Conservation (phyloP, 1,139 yeast genomes). For the Lodderomyces parapsilosis region DNA sequence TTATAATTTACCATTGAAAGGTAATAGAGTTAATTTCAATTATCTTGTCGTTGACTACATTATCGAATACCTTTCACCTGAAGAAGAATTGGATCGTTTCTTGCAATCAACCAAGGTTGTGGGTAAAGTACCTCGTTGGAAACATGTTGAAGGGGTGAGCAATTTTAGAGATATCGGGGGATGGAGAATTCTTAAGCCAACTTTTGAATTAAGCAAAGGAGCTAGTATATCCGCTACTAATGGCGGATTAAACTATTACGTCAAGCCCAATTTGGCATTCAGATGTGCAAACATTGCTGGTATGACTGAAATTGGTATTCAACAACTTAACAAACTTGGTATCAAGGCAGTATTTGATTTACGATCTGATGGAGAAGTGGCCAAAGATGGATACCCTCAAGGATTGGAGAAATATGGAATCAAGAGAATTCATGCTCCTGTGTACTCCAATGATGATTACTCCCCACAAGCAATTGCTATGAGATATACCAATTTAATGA, state of each 20-base stretch:
- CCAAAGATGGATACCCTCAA: conserved; percentile 46
- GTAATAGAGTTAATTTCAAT: conserved; percentile 55
- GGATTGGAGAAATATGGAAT: conserved; percentile 41
- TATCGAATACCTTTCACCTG: conserved; percentile 50
- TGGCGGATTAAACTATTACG: conserved; percentile 28
- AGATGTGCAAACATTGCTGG: conserved; percentile 63
- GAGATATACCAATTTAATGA: conserved; percentile 55
- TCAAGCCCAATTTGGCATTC: conserved; percentile 55
- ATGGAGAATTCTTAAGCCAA: conserved; percentile 47
- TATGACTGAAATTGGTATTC: conserved; percentile 48
- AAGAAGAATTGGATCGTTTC: conserved; percentile 54
- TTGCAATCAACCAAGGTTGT: conserved; percentile 34
- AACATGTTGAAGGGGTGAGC: conserved; percentile 60
- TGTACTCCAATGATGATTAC: conserved; percentile 54
- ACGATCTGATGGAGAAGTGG: conserved; percentile 61
- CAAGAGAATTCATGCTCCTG: conserved; percentile 58
- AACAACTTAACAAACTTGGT: conserved; percentile 41
- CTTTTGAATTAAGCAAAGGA: conserved; percentile 17
- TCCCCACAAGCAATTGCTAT: conserved; percentile 67
- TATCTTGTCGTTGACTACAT: conserved; percentile 53
- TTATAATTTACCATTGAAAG: conserved; percentile 41
- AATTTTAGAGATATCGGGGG: conserved; percentile 87
- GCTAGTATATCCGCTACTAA: background rate
- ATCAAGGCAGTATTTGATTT: conserved; percentile 65
- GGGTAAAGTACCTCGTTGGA: conserved; percentile 54